A percentile compares a stretch with the other conserved stretches of the same genome.
Evolutionary conservation across 352 stramenopile genomes (phyloP).

Genomic region (Pythium aquatile): DNA sequence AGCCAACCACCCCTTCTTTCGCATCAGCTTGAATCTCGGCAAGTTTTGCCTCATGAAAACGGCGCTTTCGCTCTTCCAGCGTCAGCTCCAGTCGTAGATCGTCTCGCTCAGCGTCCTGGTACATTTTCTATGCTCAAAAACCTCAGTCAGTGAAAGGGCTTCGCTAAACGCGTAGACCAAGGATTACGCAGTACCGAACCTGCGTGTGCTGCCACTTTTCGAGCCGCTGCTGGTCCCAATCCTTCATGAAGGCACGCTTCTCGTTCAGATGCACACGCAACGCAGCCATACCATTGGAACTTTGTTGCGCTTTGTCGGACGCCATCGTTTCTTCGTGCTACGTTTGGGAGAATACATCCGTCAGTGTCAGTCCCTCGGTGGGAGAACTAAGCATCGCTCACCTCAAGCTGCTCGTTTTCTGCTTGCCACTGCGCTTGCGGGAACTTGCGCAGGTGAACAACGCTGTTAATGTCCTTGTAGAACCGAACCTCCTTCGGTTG

Average conservation of each 20-base stretch:
- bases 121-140: conserved; percentile 25
- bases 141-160: neutral
- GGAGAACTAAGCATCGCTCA: conserved; percentile 16
- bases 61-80: conserved; percentile 42
- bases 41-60: conserved; percentile 31
- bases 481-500: conserved; percentile 49
- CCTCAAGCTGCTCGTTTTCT: conserved; percentile 45
- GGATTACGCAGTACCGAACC: conserved; percentile 23
- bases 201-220: conserved; percentile 57
- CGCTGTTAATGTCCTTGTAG: conserved; percentile 69
- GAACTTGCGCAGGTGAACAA: conserved; percentile 60
- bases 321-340: conserved; percentile 38
- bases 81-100: conserved; percentile 63
- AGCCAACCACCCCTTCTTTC: conserved; percentile 41
- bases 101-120: conserved; percentile 40
- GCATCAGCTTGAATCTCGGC: conserved; percentile 39
- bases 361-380: neutral
- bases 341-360: neutral
- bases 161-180: neutral
- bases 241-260: conserved; percentile 53
- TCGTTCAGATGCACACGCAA: conserved; percentile 53
- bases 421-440: conserved; percentile 52
- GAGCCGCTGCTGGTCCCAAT: conserved; percentile 59
- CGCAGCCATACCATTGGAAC: conserved; percentile 26
- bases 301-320: conserved; percentile 23